Percentiles rank a stretch among this genome's conserved stretches.
Evolutionary conservation across 305 asterid species (phyloP).

Genomic region (Fraxinus greggii): DNA sequence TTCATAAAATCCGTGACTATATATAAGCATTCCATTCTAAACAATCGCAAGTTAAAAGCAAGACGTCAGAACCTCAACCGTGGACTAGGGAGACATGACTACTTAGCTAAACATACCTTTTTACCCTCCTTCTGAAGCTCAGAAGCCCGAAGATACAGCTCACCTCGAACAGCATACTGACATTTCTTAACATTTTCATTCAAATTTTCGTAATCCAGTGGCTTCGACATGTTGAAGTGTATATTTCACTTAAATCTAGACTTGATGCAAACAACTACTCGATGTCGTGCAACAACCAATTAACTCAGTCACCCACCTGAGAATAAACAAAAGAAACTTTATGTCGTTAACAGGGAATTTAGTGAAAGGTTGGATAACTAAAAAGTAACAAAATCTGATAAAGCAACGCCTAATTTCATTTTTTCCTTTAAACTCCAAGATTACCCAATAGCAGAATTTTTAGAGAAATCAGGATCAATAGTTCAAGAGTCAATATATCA

Average conservation of each 20-base stretch:
- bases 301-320: constrained; percentile 15
- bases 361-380: background rate
- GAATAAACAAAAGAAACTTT: background rate
- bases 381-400: constrained; percentile 1
- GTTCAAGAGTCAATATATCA: background rate
- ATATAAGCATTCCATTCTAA: background rate
- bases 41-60: background rate
- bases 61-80: background rate
- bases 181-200: constrained; percentile 94
- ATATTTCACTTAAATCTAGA: constrained; percentile 14
- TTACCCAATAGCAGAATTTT: background rate
- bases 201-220: constrained; percentile 86
- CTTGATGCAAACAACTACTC: constrained; percentile 7
- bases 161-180: constrained; percentile 98
- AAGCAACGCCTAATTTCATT: background rate
- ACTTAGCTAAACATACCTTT: constrained; percentile 52
- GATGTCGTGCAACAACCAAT: constrained; percentile 14
- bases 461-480: background rate
- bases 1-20: background rate
- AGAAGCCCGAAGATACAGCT: constrained; percentile 98
- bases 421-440: background rate
- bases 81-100: background rate
- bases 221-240: constrained; percentile 56
- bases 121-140: constrained; percentile 99
- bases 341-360: background rate